phyloP scores from a whole-genome alignment of 257 asterid species.

The Solanum stenotomum region DNA sequence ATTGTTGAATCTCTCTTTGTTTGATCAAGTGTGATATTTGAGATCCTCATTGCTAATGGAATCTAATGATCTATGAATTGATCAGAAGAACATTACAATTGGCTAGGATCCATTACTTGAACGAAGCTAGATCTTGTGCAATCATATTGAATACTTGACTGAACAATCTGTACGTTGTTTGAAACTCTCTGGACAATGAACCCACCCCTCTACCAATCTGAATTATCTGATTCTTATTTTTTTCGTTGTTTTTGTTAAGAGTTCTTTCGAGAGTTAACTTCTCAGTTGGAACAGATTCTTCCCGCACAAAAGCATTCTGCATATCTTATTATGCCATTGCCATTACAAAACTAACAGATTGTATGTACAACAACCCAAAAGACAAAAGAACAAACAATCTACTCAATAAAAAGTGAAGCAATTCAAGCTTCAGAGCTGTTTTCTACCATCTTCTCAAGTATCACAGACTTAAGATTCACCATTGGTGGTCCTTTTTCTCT shows the following conservation, averaged over 20 bases:
- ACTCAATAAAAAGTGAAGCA: neutral
- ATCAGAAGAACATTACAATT: neutral
- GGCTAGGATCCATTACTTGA: neutral
- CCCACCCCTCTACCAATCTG: neutral
- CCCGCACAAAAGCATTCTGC: neutral
- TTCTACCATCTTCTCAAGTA: constrained; percentile 48
- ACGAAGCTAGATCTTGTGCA: neutral
- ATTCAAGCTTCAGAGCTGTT: constrained; percentile 7
- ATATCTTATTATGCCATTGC: neutral
- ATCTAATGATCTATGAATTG: neutral
- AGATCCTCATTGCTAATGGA: neutral
- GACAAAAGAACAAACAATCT: neutral
- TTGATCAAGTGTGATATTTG: neutral
- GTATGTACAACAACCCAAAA: neutral
- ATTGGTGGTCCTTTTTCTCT: constrained; percentile 78
- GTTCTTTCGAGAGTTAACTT: neutral
- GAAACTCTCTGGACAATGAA: neutral
- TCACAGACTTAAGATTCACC: constrained; percentile 68
- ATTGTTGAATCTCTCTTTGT: neutral
- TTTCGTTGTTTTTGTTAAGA: neutral
- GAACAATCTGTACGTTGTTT: neutral
- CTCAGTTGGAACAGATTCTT: neutral
- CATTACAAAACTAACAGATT: neutral
- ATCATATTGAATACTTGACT: neutral
- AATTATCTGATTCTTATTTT: neutral